Evolutionary conservation across 495 filamentous ascomycete genomes (phyloP).

Genomic region (Aspergillus conjunctus): DNA sequence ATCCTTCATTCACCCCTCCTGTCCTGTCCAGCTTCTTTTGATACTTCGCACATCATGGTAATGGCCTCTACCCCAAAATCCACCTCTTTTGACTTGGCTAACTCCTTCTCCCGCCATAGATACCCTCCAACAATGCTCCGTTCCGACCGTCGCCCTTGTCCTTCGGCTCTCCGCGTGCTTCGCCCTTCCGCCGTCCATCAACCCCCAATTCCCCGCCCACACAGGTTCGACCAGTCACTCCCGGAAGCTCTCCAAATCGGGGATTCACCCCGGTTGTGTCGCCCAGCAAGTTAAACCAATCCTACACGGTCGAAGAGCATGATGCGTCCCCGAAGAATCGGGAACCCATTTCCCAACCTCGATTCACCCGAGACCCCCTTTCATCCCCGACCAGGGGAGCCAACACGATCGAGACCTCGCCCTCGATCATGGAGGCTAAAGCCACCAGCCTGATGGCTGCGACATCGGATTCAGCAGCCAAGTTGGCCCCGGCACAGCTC

Average conservation of each 20-base stretch:
- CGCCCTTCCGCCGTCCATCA: constrained; percentile 71
- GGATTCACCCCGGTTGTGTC: constrained; percentile 48
- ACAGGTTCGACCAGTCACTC: constrained; percentile 38
- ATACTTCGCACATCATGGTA: constrained; percentile 30
- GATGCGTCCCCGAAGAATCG: constrained; percentile 30
- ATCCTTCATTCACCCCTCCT: neutral
- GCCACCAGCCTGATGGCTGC: constrained; percentile 30
- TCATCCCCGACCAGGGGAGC: constrained; percentile 49
- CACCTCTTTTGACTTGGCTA: neutral
- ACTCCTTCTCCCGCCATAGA: constrained; percentile 15
- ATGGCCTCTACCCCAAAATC: neutral
- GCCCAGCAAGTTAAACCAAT: constrained; percentile 52
- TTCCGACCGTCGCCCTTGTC: constrained; percentile 76
- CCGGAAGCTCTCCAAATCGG: constrained; percentile 47
- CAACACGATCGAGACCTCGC: constrained; percentile 31
- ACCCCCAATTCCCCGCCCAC: constrained; percentile 50
- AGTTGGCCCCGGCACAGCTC: constrained; percentile 67
- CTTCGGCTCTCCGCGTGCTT: constrained; percentile 67
- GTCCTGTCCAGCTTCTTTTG: neutral
- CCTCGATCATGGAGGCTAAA: constrained; percentile 33
- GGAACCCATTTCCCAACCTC: constrained; percentile 43
- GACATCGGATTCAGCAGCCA: constrained; percentile 57
- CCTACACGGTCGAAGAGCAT: constrained; percentile 49
- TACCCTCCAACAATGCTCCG: constrained; percentile 44
- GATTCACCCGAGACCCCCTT: constrained; percentile 44